These are phyloP conservation scores for Leccinum colubrinum DNA, from an alignment of 1,284 basidiomycete genomes.

Conservation along the genomic window DNA sequence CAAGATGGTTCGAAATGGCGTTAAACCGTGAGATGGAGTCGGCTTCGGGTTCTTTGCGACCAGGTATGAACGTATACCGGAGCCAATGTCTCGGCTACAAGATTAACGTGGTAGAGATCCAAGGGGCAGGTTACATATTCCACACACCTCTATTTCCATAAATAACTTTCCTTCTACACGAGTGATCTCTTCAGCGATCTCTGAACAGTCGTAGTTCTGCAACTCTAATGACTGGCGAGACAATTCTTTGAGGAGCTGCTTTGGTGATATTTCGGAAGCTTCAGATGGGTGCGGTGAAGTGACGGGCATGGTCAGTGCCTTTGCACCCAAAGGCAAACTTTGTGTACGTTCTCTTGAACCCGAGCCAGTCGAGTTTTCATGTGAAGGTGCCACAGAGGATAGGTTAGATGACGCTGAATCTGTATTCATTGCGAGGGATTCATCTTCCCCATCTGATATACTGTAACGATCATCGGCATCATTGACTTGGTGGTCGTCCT, in stretches of 20 bases:
- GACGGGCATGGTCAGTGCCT: slow-evolving; percentile 34
- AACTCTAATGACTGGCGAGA: slow-evolving; percentile 54
- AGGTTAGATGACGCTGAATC: slow-evolving; percentile 25
- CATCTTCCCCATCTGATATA: slow-evolving; percentile 51
- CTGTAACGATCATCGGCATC: slow-evolving; percentile 62
- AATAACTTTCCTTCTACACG: slow-evolving; percentile 62
- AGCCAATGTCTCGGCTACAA: slow-evolving; percentile 78
- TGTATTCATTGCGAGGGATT: slow-evolving; percentile 17
- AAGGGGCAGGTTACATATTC: neutral
- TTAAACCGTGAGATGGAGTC: slow-evolving; percentile 72
- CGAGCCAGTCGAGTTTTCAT: slow-evolving; percentile 22
- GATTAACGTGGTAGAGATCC: slow-evolving; percentile 6
- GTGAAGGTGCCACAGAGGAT: slow-evolving; percentile 19
- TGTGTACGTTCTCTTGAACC: slow-evolving; percentile 56
- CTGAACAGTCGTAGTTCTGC: slow-evolving; percentile 50
- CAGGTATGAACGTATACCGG: slow-evolving; percentile 64
- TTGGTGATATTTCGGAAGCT: slow-evolving; percentile 34
- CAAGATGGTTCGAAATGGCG: slow-evolving; percentile 70
- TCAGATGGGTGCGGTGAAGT: slow-evolving; percentile 18
- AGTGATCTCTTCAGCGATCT: slow-evolving; percentile 79
- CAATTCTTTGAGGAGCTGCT: slow-evolving; percentile 64
- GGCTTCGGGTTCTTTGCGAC: slow-evolving; percentile 58
- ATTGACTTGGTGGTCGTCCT: slow-evolving; percentile 52
- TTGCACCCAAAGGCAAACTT: slow-evolving; percentile 54
- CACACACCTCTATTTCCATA: slow-evolving; percentile 63